Evolutionary conservation across 1,284 basidiomycete genomes (phyloP).

Genomic region (Ceratobasidium sp.): DNA sequence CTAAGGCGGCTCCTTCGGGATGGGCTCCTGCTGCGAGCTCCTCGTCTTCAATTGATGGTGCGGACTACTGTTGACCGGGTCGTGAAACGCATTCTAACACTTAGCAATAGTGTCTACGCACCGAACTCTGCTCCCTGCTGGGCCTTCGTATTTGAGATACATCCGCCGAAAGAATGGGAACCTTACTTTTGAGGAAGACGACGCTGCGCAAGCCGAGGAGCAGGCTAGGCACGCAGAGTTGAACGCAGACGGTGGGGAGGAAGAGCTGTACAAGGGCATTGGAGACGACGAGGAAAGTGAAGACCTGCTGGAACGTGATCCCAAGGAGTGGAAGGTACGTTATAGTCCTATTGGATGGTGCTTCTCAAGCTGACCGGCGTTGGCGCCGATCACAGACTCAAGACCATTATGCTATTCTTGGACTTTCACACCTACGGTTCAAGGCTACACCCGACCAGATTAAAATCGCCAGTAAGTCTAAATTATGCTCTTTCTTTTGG

Average conservation of each 20-base stretch:
- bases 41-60: slow-evolving; percentile 24
- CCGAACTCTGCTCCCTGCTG: slow-evolving; percentile 79
- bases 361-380: slow-evolving; percentile 38
- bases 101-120: slow-evolving; percentile 15
- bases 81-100: no score
- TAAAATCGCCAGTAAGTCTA: slow-evolving; percentile 90
- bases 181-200: slow-evolving; percentile 85
- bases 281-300: slow-evolving; percentile 91
- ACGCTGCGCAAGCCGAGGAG: slow-evolving; percentile 71
- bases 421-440: slow-evolving; percentile 91
- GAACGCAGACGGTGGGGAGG: slow-evolving; percentile 73
- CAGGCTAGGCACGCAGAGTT: slow-evolving; percentile 65
- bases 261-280: slow-evolving; percentile 82
- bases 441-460: slow-evolving; percentile 93
- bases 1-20: slow-evolving; percentile 33
- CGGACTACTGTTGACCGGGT: neutral
- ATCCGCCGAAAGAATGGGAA: slow-evolving; percentile 80
- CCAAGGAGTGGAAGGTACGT: slow-evolving; percentile 97
- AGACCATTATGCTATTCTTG: slow-evolving; percentile 97
- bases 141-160: slow-evolving; percentile 86
- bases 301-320: slow-evolving; percentile 83
- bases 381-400: slow-evolving; percentile 75
- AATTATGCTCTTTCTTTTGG: slow-evolving; percentile 40
- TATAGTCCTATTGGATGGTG: neutral
- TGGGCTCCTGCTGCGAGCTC: slow-evolving; percentile 38